A percentile compares a stretch with the other conserved stretches of the same genome.
Conservation (phyloP, 2,329 filamentous ascomycete species). For the Biscogniauxia mediterranea region DNA sequence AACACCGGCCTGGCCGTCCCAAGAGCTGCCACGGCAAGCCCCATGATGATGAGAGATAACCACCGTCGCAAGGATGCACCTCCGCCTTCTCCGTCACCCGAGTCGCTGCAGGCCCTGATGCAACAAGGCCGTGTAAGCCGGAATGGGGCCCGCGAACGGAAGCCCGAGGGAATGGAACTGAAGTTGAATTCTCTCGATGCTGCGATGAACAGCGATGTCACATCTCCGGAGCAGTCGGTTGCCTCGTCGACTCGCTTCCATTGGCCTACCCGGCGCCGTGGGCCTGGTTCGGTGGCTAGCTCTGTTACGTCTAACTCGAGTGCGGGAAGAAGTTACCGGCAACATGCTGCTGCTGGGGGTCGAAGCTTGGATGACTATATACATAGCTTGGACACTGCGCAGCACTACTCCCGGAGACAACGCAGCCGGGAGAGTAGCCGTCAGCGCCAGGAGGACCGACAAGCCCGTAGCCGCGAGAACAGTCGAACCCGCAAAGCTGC, state of each 20-base stretch:
- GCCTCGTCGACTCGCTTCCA: slow-evolving; percentile 53
- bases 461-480: slow-evolving; percentile 42
- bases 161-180: slow-evolving; percentile 67
- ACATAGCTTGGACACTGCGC: slow-evolving; percentile 77
- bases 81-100: slow-evolving; percentile 67
- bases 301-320: slow-evolving; percentile 58
- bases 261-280: slow-evolving; percentile 53
- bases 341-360: slow-evolving; percentile 48
- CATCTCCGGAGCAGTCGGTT: slow-evolving; percentile 55
- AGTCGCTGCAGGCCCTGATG: slow-evolving; percentile 61
- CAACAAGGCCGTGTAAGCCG: slow-evolving; percentile 58
- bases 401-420: slow-evolving; percentile 56
- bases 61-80: slow-evolving; percentile 47
- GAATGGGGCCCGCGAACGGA: slow-evolving; percentile 74
- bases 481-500: slow-evolving; percentile 50
- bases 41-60: slow-evolving; percentile 59
- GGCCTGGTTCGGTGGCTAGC: slow-evolving; percentile 55
- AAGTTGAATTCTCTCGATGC: slow-evolving; percentile 60
- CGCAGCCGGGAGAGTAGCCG: slow-evolving; percentile 55
- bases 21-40: slow-evolving; percentile 66
- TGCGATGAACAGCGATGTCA: slow-evolving; percentile 50
- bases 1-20: slow-evolving; percentile 48
- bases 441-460: slow-evolving; percentile 43
- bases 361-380: slow-evolving; percentile 81
- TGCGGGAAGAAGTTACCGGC: slow-evolving; percentile 48